phyloP scores from a whole-genome alignment of 768 basidiomycete genomes.

The Tylopilus subfusipes region DNA sequence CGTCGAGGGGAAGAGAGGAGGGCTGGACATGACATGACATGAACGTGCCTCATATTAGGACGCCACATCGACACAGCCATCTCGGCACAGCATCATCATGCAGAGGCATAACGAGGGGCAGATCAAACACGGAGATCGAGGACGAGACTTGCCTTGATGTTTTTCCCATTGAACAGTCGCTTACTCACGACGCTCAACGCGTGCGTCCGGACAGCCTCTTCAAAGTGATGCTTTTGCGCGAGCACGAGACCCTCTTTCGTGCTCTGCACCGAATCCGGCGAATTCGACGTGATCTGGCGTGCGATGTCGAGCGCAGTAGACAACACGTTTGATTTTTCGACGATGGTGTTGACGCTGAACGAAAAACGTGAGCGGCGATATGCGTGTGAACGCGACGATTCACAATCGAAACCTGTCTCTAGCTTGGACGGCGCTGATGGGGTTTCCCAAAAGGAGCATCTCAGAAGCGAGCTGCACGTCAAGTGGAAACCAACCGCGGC shows the following conservation, averaged over 20 bases:
- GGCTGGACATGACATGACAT: conserved; percentile 1
- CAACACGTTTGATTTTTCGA: conserved; percentile 50
- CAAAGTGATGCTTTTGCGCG: conserved; percentile 48
- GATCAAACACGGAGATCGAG: not conserved
- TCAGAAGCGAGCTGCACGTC: conserved; percentile 63
- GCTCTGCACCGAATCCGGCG: conserved; percentile 75
- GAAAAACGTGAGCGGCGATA: conserved; percentile 15
- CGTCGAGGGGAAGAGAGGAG: not conserved
- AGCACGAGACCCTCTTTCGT: conserved; percentile 70
- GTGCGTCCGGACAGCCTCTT: conserved; percentile 48
- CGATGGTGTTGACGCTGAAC: conserved; percentile 66
- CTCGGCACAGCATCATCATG: not conserved
- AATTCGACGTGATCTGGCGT: conserved; percentile 54
- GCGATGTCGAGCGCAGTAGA: conserved; percentile 62
- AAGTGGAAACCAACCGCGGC: not conserved
- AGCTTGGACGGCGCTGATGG: conserved; percentile 66
- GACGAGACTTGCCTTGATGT: conserved; percentile 56
- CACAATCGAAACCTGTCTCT: conserved; percentile 72
- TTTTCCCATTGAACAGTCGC: conserved; percentile 55
- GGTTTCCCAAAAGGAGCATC: conserved; percentile 68
- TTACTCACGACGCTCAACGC: conserved; percentile 45
- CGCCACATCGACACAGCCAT: not conserved
- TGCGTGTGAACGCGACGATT: conserved; percentile 32
- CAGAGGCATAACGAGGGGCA: not conserved
- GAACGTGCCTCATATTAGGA: not conserved